Percentiles rank a stretch among this genome's conserved stretches.
These are phyloP conservation scores for Aurinia saxatilis DNA, from an alignment of 345 rosid species.

Conservation along the genomic window DNA sequence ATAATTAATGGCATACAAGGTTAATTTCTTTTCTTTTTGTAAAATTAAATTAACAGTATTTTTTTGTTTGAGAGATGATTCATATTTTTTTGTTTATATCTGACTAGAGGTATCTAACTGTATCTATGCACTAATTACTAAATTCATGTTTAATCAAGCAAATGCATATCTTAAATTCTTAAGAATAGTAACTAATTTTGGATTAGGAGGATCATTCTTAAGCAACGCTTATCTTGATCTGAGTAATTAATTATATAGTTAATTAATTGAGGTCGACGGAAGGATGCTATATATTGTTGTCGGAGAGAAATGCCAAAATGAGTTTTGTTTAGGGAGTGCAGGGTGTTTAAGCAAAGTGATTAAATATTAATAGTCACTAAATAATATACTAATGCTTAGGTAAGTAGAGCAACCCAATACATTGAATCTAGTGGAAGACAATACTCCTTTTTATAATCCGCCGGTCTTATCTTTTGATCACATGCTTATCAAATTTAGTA, in stretches of 20 bases:
- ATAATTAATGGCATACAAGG: too few relatives aligned
- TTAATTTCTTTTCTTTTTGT: too few relatives aligned
- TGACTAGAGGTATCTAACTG: too few relatives aligned
- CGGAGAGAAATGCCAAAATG: slow-evolving; percentile 14
- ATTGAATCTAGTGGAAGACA: slow-evolving; percentile 24
- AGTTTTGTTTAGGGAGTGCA: slow-evolving; percentile 1
- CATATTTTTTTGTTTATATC: too few relatives aligned
- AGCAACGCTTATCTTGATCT: too few relatives aligned
- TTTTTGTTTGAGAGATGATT: too few relatives aligned
- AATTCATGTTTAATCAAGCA: not conserved
- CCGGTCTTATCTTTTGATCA: slow-evolving; percentile 29
- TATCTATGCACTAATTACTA: too few relatives aligned
- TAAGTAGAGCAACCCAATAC: slow-evolving; percentile 21
- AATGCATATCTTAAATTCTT: not conserved
- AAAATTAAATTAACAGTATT: too few relatives aligned
- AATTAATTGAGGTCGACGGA: not conserved
- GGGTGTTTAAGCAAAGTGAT: slow-evolving; percentile 5
- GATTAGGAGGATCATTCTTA: too few relatives aligned
- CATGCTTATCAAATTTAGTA: slow-evolving; percentile 33
- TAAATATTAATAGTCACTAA: slow-evolving; percentile 3
- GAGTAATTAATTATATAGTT: not conserved
- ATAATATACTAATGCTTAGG: slow-evolving; percentile 8
- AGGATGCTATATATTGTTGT: slow-evolving; percentile 9
- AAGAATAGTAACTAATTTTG: not conserved
- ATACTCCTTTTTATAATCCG: slow-evolving; percentile 18